Evolutionary conservation across 306 rosid genomes (phyloP).

Genomic region (Notholithocarpus densiflorus): DNA sequence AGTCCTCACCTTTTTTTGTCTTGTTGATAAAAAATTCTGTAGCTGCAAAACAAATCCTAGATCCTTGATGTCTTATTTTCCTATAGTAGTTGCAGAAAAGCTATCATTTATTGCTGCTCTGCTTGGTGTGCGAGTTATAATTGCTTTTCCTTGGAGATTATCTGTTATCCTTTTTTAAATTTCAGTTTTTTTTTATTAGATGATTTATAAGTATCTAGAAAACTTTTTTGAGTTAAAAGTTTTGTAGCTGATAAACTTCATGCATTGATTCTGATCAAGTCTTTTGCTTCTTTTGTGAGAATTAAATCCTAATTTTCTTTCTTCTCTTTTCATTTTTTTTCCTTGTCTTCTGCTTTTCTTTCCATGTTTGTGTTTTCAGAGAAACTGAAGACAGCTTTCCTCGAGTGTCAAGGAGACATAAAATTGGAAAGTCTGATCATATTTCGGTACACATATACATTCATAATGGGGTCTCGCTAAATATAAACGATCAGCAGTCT

Average conservation of each 20-base stretch:
- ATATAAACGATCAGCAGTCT: background rate
- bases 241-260: too few species aligned
- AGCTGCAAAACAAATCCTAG: too few species aligned
- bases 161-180: too few species aligned
- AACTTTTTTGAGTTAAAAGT: too few species aligned
- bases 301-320: background rate
- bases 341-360: slow-evolving; percentile 11
- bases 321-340: background rate
- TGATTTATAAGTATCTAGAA: too few species aligned
- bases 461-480: background rate
- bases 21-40: background rate
- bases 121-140: background rate
- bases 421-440: slow-evolving; percentile 61
- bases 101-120: background rate
- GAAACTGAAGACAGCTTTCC: slow-evolving; percentile 44
- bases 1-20: background rate
- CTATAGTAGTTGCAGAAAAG: too few species aligned
- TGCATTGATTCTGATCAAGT: too few species aligned
- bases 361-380: slow-evolving; percentile 33
- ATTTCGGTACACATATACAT: slow-evolving; percentile 75
- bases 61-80: too few species aligned
- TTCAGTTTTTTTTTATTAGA: too few species aligned
- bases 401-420: slow-evolving; percentile 43
- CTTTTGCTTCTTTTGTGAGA: background rate
- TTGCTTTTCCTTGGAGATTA: too few species aligned